phyloP scores from a whole-genome alignment of 371 early-diverging fungal species.

The Coemansia sp. region DNA sequence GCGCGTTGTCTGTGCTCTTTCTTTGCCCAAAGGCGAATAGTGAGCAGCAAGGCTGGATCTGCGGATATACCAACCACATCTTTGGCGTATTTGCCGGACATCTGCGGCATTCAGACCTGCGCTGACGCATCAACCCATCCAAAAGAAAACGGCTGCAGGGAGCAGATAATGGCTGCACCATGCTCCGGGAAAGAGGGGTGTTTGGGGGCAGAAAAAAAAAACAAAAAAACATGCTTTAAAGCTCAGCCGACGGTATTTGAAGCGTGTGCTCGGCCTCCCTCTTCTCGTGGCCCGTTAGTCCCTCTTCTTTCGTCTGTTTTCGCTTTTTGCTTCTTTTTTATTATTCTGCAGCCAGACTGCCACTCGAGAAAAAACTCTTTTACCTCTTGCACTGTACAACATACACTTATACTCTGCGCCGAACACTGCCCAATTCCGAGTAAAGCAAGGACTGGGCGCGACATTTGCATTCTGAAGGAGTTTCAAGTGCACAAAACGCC shows the following conservation, averaged over 20 bases:
- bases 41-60: background rate
- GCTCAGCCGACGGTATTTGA: background rate
- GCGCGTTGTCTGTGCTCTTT: conserved; percentile 1
- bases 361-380: background rate
- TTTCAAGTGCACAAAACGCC: too few species aligned
- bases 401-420: background rate
- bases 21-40: background rate
- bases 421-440: background rate
- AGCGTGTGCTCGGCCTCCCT: background rate
- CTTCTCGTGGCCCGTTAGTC: background rate
- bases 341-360: conserved; percentile 1
- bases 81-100: too few species aligned
- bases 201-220: background rate
- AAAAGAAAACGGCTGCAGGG: background rate
- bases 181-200: background rate
- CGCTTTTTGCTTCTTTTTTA: conserved; percentile 1
- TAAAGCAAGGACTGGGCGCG: background rate
- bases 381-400: conserved; percentile 9
- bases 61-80: background rate
- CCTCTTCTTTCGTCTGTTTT: conserved; percentile 7
- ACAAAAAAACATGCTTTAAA: background rate
- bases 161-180: background rate
- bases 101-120: too few species aligned
- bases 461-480: conserved; percentile 1
- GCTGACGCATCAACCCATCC: background rate